Evolutionary conservation across 2,329 filamentous ascomycete genomes (phyloP), one percentile per base, ranked within the genome.

Genomic region (Ophiocordyceps australis): DNA sequence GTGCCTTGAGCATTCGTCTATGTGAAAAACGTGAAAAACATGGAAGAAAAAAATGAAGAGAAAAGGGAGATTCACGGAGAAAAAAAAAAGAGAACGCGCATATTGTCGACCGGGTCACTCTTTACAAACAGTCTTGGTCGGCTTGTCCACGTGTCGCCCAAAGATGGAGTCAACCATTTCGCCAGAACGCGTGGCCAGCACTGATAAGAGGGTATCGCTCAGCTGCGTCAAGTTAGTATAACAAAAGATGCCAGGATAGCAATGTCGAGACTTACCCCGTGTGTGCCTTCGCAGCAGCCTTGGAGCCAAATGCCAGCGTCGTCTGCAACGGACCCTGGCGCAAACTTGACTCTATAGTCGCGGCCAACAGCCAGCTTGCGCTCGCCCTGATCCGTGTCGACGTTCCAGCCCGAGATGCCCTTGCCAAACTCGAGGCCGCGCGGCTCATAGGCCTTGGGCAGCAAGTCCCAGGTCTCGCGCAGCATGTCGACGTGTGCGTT

Each of bases 201-300:
- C 76, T 3, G 79, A 86, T 27, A 91, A 61, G 27, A 91, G 62
- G 24, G 75, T 81, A 49, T 91, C 79, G 45, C 79, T 82, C 51
- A 91, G 53, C 70, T 78, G 31, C 10, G 17, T 18, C 7, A 7
- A 8, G 17, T 4, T 3, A 1, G n/a, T 8, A 9, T 10, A 15
- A 24, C 14, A 26, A 21, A 32, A 28, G 22, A 24, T 7, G 20
- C 12, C n/a, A 27, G 19, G n/a, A 23, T 20, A 7, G 13, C 17
- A 26, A 12, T 14, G 14, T 5, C 15, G 25, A 26, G 30, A 72
- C 77, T 71, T 65, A 86, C 77, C 31, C 86, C 86, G 49, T 95
- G 86, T 18, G 83, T 92, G 33, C 64, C 71, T 57, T 95, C 85
- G 46, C 83, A 91, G 55, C 85, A 94, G 17, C 86, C 86, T 49